Conservation (phyloP, 2,329 filamentous ascomycete genomes). For the Cladosporium sp. region DNA sequence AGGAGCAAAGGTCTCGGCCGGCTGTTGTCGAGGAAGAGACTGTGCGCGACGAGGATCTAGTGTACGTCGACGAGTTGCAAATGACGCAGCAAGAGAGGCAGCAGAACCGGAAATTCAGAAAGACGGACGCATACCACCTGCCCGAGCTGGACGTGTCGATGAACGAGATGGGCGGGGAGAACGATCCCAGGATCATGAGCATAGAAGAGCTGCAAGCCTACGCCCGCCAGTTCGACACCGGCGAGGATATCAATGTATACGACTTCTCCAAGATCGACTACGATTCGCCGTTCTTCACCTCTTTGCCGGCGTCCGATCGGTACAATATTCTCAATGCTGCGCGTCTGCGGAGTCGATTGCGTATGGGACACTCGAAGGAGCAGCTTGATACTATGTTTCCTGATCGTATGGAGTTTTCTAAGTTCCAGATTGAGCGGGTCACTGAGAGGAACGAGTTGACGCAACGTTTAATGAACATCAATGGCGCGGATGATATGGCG, state of each 20-base stretch:
- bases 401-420: slow-evolving; percentile 94
- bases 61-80: slow-evolving; percentile 88
- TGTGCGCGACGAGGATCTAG: slow-evolving; percentile 69
- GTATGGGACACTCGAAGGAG: slow-evolving; percentile 96
- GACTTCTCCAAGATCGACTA: slow-evolving; percentile 99
- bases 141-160: slow-evolving; percentile 80
- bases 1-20: slow-evolving; percentile 42
- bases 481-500: slow-evolving; percentile 74
- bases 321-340: slow-evolving; percentile 98
- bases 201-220: slow-evolving; percentile 93
- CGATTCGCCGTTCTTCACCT: slow-evolving; percentile 91
- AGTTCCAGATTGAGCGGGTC: slow-evolving; percentile 93
- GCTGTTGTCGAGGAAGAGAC: slow-evolving; percentile 60
- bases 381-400: slow-evolving; percentile 97
- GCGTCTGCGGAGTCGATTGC: slow-evolving; percentile 78
- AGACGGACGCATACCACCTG: slow-evolving; percentile 92
- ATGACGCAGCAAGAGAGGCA: slow-evolving; percentile 77
- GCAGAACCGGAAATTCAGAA: slow-evolving; percentile 76
- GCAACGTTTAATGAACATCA: slow-evolving; percentile 89
- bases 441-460: slow-evolving; percentile 91
- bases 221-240: slow-evolving; percentile 84
- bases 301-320: slow-evolving; percentile 81
- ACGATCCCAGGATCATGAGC: slow-evolving; percentile 96
- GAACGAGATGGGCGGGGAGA: slow-evolving; percentile 81
- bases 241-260: slow-evolving; percentile 83